Base-by-base conservation (phyloP, 306 rosid species). In the Citrullus colocynthis region DNA sequence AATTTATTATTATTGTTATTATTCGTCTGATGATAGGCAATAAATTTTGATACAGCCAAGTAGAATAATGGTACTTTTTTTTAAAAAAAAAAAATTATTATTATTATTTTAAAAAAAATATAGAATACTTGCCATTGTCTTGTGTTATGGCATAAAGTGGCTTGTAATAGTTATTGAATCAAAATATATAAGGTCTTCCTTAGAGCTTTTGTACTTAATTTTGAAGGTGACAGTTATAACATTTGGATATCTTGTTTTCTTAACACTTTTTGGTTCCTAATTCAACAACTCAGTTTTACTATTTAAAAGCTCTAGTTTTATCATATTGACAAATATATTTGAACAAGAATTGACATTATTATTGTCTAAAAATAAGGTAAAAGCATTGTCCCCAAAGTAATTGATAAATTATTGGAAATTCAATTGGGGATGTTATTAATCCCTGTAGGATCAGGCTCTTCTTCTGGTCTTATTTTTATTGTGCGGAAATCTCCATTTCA, bases 1-100 rank as follows among this genome's bases (percentile, higher is more conserved):
- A 17, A 75, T 28, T 12, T 49, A 12, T n/a, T 41, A 42, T 64
- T 37, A 8, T 37, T 1, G n/a, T 66, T 18, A 67, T 67, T 67
- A 44, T 69, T 81, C 62, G 81, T 86, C 80, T 78, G 76, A 78
- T 77, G 44, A 80, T 48, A 49, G 39, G 20, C 83, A 58, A 75
- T 61, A 84, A 87, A 85, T 85, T 88, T 93, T 86, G 86, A 82
- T 64, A 61, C 74, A 83, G 44, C 24, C 49, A 52, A 74, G 36
- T 64, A 81, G 86, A 76, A 84, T 77, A 79, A 69, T 13, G 5
- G 48, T 13, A 5, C 51, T 45, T 45, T 45, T 11, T 20, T 44
- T 63, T 62, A 24, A 24, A 24, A 24, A n/a, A n/a, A n/a, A 24
- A 24, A 24, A 24, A 0, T 24, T 24, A 24, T 24, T 24, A 24